Evolutionary conservation across 1,284 basidiomycete species (phyloP), one percentile per base, ranked within the genome.

Genomic region (Fomitopsis pinicola): DNA sequence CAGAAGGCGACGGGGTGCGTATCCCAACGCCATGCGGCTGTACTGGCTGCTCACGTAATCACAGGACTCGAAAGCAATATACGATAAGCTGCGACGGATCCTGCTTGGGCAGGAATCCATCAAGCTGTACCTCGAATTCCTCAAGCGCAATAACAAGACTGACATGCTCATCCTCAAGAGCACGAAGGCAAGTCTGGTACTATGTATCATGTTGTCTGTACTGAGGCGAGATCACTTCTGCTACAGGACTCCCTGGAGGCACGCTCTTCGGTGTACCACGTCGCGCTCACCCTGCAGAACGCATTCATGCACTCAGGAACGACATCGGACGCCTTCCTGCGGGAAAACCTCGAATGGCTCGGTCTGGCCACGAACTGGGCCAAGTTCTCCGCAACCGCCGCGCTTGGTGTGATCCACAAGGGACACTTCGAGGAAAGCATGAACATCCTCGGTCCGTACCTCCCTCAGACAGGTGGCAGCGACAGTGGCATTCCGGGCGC

Each of bases 301-400:
- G 95, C 96, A 2, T 98, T 95, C 73, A 95, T 96, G 85, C 89
- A 97, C 72, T 89, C 95, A 28, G 96, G 96, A 53, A 98, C 96
- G 1, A 95, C 94, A 0, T 95, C 94, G 2, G 96, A 98, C 69
- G 74, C 84, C 42, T 98, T 98, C 81, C 78, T 98, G 33, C 88
- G 94, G 10, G 93, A 97, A 61, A 98, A 98, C 73, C 82, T 98
- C 53, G 95, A 97, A 72, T 98, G 95, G 94, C 84, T 98, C 1
- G 91, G 87, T 28, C 83, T 93, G 63, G 96, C 96, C 2, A 91
- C 89, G 45, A 97, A 98, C 73, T 98, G 96, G 96, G 93, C 94
- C 48, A 98, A 98, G 72, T 98, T 98, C 77, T 93, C 94, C 8
- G 93, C 95, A 2, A 97, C 96, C 7, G 95, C 95, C 28, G 94